Evolutionary conservation across 495 filamentous ascomycete species (phyloP), one percentile per base, ranked within the genome.

Genomic region (Neurospora sp.): DNA sequence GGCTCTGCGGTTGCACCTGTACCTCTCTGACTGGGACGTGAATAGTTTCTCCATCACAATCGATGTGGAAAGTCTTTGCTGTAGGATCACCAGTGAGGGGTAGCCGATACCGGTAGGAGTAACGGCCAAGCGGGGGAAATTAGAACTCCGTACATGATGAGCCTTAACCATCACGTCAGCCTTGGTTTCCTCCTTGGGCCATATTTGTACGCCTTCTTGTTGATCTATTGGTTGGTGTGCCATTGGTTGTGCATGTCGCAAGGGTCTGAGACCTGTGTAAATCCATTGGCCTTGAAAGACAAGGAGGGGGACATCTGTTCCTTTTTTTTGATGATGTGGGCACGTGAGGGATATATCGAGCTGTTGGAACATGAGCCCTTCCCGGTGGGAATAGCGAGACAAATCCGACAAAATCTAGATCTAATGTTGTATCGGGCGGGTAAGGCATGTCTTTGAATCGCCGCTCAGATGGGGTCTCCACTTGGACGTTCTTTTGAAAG

Each of bases 141-240:
- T 53, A 53, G 20, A 53, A 14, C 48, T 59, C 48, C 1, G 53
- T 31, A 31, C 27, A 27, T 61, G 53, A 61, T 16, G 27, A 66
- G 53, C 53, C 53, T 66, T 66, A 4, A 66, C 53, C 27, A 66
- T 66, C 27, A 66, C 53, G 27, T 66, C 27, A 66, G 53, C 53
- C 53, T 66, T 66, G 68, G 37, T 75, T 76, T 75, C 74, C 74
- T 72, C 53, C 73, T 77, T 79, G 72, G 77, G 76, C 41, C 41
- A 75, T 74, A 27, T 69, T 71, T 40, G 20, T 38, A 40, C 31
- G 41, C 31, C 73, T 59, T 68, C 70, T 44, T 22, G 39, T 20
- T 10, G 70, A 71, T 40, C 66, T 22, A 78, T 78, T 79, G 74
- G 78, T 39, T 61, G 42, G 74, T 79, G 78, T 79, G 78, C 68